Evolutionary conservation across 352 stramenopile genomes (phyloP).

Genomic region (Phytophthora syringae): DNA sequence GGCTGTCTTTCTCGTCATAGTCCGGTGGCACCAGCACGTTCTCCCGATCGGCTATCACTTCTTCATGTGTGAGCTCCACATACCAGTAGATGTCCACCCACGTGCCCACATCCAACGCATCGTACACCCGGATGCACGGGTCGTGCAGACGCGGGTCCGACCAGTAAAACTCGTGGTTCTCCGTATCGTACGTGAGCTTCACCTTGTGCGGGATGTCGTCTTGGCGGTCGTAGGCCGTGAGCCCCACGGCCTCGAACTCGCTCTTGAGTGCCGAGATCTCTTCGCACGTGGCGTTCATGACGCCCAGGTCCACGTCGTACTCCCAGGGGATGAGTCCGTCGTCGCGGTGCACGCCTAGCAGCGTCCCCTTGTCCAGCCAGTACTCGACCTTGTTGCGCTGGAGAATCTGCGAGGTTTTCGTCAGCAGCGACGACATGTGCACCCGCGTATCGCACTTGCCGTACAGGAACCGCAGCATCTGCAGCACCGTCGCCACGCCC

Average conservation of each 20-base stretch:
- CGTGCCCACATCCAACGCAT: slow-evolving; percentile 56
- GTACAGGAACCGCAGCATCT: slow-evolving; percentile 64
- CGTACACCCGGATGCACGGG: slow-evolving; percentile 80
- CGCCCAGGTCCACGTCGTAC: slow-evolving; percentile 82
- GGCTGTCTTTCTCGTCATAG: slow-evolving; percentile 69
- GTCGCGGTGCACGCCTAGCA: slow-evolving; percentile 74
- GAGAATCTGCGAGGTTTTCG: slow-evolving; percentile 68
- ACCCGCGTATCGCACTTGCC: slow-evolving; percentile 78
- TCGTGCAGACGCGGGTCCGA: slow-evolving; percentile 77
- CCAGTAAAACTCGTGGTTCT: slow-evolving; percentile 85
- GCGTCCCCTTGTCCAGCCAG: slow-evolving; percentile 84
- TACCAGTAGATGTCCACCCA: slow-evolving; percentile 90
- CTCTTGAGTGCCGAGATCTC: slow-evolving; percentile 74
- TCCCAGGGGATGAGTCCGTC: slow-evolving; percentile 80
- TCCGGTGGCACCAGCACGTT: slow-evolving; percentile 60
- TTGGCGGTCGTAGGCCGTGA: slow-evolving; percentile 70
- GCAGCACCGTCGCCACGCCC: slow-evolving; percentile 38
- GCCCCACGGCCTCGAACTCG: slow-evolving; percentile 63
- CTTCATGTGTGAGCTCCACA: slow-evolving; percentile 54
- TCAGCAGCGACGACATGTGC: slow-evolving; percentile 73
- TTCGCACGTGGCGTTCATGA: slow-evolving; percentile 75
- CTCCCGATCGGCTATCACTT: slow-evolving; percentile 49
- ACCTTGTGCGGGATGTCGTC: slow-evolving; percentile 84
- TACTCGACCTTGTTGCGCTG: slow-evolving; percentile 77
- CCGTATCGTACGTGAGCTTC: slow-evolving; percentile 85